A percentile compares a stretch with the other conserved stretches of the same genome.
These are phyloP conservation scores for Serendipita indica DNA, from an alignment of 768 basidiomycete genomes.

Conservation along the genomic window DNA sequence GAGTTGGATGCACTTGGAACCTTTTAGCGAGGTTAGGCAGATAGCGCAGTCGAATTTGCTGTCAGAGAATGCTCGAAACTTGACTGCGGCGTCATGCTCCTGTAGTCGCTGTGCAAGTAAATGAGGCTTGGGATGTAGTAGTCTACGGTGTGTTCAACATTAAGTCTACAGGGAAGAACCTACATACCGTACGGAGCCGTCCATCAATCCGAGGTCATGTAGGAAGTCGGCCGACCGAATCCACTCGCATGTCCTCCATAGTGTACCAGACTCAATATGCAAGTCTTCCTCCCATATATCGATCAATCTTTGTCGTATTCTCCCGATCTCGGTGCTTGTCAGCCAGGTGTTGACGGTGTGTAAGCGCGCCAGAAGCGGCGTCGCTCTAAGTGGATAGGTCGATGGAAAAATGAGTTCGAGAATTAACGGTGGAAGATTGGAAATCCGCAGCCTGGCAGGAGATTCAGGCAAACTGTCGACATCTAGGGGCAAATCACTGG, in stretches of 20 bases:
- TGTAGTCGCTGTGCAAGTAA: conserved; percentile 35
- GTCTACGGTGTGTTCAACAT: conserved; percentile 22
- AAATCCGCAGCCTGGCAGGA: conserved; percentile 26
- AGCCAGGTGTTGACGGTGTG: conserved; percentile 49
- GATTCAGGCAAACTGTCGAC: background rate
- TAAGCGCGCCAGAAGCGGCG: conserved; percentile 42
- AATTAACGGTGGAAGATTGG: conserved; percentile 51
- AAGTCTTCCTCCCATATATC: conserved; percentile 42
- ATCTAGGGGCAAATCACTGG: conserved; percentile 4
- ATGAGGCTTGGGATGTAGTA: conserved; percentile 43
- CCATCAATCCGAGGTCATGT: conserved; percentile 28
- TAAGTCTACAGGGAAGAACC: background rate
- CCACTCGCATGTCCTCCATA: conserved; percentile 61
- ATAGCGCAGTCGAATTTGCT: conserved; percentile 60
- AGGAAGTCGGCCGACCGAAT: conserved; percentile 55
- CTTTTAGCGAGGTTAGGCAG: conserved; percentile 61
- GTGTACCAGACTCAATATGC: conserved; percentile 31
- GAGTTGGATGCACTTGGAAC: conserved; percentile 56
- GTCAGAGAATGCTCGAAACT: conserved; percentile 41
- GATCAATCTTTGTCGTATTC: conserved; percentile 29
- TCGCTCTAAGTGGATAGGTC: conserved; percentile 37
- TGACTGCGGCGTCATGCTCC: conserved; percentile 33
- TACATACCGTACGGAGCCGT: conserved; percentile 28
- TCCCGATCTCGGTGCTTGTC: conserved; percentile 20
- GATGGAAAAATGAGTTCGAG: conserved; percentile 39